These are phyloP conservation scores for Laburnicola sp. DNA, from an alignment of 2,329 filamentous ascomycete genomes.

Conservation along the genomic window DNA sequence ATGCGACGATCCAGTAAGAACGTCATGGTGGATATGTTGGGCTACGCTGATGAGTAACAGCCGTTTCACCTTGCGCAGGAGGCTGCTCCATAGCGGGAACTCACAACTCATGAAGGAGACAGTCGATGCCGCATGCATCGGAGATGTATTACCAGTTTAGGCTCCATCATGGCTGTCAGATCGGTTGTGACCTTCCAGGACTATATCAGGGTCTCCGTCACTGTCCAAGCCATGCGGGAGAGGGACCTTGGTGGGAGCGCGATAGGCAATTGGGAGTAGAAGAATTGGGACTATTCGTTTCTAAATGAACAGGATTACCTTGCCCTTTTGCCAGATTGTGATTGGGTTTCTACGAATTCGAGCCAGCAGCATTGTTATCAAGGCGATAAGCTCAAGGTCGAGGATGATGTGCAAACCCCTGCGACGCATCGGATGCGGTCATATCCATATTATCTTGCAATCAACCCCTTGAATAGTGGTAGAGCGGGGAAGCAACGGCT, in stretches of 20 bases:
- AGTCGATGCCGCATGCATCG: too few species aligned
- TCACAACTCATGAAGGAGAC: too few species aligned
- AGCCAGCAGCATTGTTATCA: background rate
- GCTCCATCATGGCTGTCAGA: too few species aligned
- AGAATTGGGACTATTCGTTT: too few species aligned
- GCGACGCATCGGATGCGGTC: constrained; percentile 1
- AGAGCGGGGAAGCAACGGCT: constrained; percentile 6
- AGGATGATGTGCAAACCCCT: constrained; percentile 1
- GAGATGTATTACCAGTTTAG: too few species aligned
- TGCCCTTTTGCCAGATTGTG: too few species aligned
- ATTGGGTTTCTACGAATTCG: background rate
- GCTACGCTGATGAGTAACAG: constrained; percentile 1
- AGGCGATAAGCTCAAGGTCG: background rate
- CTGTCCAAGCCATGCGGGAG: too few species aligned
- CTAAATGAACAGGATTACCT: too few species aligned
- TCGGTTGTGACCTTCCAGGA: too few species aligned
- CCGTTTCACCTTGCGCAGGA: background rate
- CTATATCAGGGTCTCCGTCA: too few species aligned
- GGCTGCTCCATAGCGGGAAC: background rate
- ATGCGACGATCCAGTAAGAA: background rate
- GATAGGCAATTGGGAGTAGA: too few species aligned
- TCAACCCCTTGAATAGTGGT: background rate
- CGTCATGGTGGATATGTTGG: background rate
- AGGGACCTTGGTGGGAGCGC: too few species aligned
- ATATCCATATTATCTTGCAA: constrained; percentile 5